Conservation (phyloP, 2,329 filamentous ascomycete genomes). For the Monilinia laxa region DNA sequence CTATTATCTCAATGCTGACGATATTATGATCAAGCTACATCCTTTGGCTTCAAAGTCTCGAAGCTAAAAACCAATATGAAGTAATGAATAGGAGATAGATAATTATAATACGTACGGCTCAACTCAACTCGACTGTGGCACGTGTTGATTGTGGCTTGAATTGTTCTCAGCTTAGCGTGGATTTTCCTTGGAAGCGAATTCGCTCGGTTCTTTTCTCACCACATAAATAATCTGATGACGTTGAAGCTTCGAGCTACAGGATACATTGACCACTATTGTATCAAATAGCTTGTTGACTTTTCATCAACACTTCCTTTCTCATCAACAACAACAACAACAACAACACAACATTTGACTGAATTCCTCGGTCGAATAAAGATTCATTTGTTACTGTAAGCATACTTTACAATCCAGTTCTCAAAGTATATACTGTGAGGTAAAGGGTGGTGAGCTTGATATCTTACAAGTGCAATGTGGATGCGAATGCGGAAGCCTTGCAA, state of each 20-base stretch:
- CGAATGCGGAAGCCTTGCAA: not conserved
- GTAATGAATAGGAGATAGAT: not conserved
- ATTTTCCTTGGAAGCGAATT: slow-evolving; percentile 24
- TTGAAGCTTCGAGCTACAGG: slow-evolving; percentile 26
- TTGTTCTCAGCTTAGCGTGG: slow-evolving; percentile 16
- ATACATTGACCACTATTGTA: slow-evolving; percentile 3
- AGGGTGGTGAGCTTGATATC: not conserved
- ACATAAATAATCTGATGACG: slow-evolving; percentile 25
- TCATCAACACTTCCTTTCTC: slow-evolving; percentile 3
- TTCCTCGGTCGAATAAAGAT: not conserved
- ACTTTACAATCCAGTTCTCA: not conserved
- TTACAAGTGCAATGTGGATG: not conserved
- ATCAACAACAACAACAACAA: slow-evolving; percentile 16
- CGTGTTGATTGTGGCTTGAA: not conserved
- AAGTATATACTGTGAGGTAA: not conserved
- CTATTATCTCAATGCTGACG: no score
- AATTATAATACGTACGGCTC: not conserved
- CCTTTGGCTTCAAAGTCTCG: no score
- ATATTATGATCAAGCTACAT: no score
- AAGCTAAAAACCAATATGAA: no score
- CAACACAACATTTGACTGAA: not conserved
- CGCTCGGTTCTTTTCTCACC: slow-evolving; percentile 15
- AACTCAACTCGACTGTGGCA: not conserved
- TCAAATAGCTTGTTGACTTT: slow-evolving; percentile 19
- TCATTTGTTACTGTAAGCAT: slow-evolving; percentile 15